Evolutionary conservation across 2,329 filamentous ascomycete species (phyloP), one percentile per base, ranked within the genome.

Genomic region (Beauveria brongniartii): DNA sequence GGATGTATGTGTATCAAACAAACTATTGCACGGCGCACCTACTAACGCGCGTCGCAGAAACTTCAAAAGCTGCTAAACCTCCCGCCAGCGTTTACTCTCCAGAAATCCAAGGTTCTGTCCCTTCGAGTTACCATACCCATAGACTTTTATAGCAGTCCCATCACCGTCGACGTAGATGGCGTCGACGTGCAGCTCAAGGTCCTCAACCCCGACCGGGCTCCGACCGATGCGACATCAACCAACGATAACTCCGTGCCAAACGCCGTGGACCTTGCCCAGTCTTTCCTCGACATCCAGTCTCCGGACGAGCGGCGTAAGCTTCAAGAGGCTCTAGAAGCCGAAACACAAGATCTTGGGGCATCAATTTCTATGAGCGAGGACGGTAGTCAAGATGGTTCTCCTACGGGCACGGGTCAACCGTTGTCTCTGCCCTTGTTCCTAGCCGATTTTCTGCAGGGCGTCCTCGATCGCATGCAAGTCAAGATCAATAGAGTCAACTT

Each of bases 91-190:
- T 83, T 94, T 69, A 80, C 83, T 63, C 78, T 97, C 14, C 82
- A 84, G 57, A 87, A 85, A 70, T 92, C 93, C 61, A 87, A 86
- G 65, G 85, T 96, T 57, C 77, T 89, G 3, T 79, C 89, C 7
- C 82, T 97, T 26, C 88, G 89, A 68, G 78, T 97, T 59, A 95
- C 89, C 8, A 82, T 97, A 55, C 91, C 93, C 14, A 87, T 94
- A 71, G 91, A 97, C 73, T 87, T 97, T 65, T 92, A 92, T 72
- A 88, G 86, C 58, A 92, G 88, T 66, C 87, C 91, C 30, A 95
- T 97, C 70, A 79, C 83, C 34, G 84, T 93, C 67, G 90, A 96
- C 69, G 82, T 93, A 24, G 86, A 93, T 67, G 92, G 91, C 22
- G 84, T 97, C 63, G 84, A 92, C 65, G 81, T 95, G 37, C 82